Evolutionary conservation across 139 green algal species (phyloP).

Genomic region (Medakamo hakoo): DNA sequence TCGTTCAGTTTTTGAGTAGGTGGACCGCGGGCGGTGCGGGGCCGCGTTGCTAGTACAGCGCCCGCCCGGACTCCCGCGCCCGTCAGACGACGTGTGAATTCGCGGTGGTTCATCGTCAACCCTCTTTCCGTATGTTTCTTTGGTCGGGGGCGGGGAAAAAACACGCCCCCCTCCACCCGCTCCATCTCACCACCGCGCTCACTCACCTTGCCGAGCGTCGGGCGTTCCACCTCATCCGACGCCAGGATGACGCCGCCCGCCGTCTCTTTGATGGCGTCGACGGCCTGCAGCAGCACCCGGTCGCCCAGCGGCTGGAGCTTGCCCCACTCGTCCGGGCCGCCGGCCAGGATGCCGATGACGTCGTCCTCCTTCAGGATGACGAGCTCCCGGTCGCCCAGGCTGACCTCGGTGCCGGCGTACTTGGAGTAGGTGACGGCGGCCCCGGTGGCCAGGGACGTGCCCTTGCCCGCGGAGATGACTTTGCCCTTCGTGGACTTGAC

Average conservation of each 20-base stretch:
- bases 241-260: slow-evolving; percentile 1
- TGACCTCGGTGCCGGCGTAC: neutral
- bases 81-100: no score
- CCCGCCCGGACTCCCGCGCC: no score
- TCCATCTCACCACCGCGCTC: slow-evolving; percentile 1
- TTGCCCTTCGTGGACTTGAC: neutral
- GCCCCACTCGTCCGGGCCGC: neutral
- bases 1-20: neutral
- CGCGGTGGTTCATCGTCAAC: no score
- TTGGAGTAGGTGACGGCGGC: neutral
- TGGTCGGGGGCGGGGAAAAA: neutral
- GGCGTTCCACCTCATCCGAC: slow-evolving; percentile 4
- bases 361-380: neutral
- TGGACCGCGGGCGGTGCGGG: no score
- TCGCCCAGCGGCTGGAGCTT: neutral
- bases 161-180: slow-evolving; percentile 1
- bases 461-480: neutral
- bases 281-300: neutral
- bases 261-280: slow-evolving; percentile 6
- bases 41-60: no score
- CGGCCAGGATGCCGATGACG: neutral
- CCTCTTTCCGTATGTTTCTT: slow-evolving; percentile 5
- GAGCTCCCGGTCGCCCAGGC: neutral
- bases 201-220: neutral
- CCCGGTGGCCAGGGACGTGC: neutral